Conservation (phyloP, 495 filamentous ascomycete genomes). For the Eremomyces bilateralis region DNA sequence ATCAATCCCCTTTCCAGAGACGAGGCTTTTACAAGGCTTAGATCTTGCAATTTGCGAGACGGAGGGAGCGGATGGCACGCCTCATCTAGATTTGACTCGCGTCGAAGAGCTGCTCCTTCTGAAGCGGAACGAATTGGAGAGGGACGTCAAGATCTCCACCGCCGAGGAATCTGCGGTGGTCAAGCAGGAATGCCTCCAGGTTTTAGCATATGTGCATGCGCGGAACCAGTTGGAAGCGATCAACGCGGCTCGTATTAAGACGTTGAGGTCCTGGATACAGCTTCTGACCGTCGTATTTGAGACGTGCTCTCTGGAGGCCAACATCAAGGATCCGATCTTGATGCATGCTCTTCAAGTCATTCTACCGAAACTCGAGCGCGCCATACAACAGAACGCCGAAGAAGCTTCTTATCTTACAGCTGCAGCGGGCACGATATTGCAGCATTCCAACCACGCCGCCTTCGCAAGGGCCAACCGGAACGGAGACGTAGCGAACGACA, state of each 20-base stretch:
- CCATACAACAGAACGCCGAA: slow-evolving; percentile 33
- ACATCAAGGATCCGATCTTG: slow-evolving; percentile 48
- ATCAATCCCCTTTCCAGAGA: slow-evolving; percentile 24
- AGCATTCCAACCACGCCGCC: slow-evolving; percentile 1
- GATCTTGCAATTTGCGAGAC: slow-evolving; percentile 37
- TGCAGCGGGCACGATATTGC: slow-evolving; percentile 20
- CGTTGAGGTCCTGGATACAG: slow-evolving; percentile 62
- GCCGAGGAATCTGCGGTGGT: slow-evolving; percentile 34
- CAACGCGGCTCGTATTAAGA: slow-evolving; percentile 31
- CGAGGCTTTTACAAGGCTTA: slow-evolving; percentile 35
- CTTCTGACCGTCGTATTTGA: slow-evolving; percentile 59
- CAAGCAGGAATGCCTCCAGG: slow-evolving; percentile 30
- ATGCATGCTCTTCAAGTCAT: slow-evolving; percentile 67
- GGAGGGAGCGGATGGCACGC: slow-evolving; percentile 24
- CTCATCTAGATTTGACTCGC: slow-evolving; percentile 38
- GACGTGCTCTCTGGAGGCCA: slow-evolving; percentile 47
- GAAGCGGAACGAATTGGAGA: slow-evolving; percentile 29
- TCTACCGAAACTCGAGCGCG: slow-evolving; percentile 61
- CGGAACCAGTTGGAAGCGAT: slow-evolving; percentile 44
- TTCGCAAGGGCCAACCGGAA: slow-evolving; percentile 16
- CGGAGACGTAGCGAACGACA: slow-evolving; percentile 63
- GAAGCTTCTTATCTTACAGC: slow-evolving; percentile 54
- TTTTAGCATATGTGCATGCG: slow-evolving; percentile 33
- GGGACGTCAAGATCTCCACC: slow-evolving; percentile 26
- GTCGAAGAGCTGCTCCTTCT: slow-evolving; percentile 39